A percentile compares a stretch with the other conserved stretches of the same genome.
Conservation (phyloP, 2,329 filamentous ascomycete genomes). For the Whalleya microplaca region DNA sequence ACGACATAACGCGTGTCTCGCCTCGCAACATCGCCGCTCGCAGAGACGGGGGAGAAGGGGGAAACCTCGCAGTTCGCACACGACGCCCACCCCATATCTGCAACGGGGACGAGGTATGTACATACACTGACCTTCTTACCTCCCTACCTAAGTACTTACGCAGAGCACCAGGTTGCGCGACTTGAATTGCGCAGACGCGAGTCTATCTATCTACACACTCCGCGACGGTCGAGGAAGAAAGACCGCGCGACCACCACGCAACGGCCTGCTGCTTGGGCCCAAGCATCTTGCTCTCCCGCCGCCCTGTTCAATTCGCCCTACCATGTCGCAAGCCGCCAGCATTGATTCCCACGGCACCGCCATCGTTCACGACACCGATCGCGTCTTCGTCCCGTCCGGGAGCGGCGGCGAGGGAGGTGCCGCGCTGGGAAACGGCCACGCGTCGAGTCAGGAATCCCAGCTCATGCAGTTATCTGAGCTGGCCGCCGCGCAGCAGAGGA, state of each 20-base stretch:
- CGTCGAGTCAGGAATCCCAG: constrained; percentile 59
- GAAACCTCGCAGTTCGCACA: not conserved
- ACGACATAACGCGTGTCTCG: not conserved
- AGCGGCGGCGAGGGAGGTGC: constrained; percentile 48
- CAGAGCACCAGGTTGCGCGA: not conserved
- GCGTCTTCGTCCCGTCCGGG: constrained; percentile 48
- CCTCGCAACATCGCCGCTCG: not conserved
- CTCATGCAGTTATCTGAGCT: constrained; percentile 61
- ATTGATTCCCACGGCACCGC: constrained; percentile 51
- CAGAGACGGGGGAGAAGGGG: not conserved
- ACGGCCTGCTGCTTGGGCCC: constrained; percentile 4
- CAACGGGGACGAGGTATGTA: too few species aligned
- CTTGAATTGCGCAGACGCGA: not conserved
- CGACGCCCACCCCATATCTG: not conserved
- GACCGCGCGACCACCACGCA: constrained; percentile 22
- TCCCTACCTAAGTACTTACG: not conserved
- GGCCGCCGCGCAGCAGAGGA: constrained; percentile 57
- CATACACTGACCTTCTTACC: too few species aligned
- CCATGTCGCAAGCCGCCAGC: constrained; percentile 27
- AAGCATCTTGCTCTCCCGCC: not conserved
- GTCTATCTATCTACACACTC: not conserved
- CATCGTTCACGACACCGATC: constrained; percentile 44
- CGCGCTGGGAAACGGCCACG: constrained; percentile 43
- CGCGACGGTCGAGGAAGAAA: not conserved
- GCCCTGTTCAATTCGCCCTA: constrained; percentile 2